A percentile compares a stretch with the other conserved stretches of the same genome.
phyloP scores from a whole-genome alignment of 345 rosid species.

The Stellera chamaejasme region DNA sequence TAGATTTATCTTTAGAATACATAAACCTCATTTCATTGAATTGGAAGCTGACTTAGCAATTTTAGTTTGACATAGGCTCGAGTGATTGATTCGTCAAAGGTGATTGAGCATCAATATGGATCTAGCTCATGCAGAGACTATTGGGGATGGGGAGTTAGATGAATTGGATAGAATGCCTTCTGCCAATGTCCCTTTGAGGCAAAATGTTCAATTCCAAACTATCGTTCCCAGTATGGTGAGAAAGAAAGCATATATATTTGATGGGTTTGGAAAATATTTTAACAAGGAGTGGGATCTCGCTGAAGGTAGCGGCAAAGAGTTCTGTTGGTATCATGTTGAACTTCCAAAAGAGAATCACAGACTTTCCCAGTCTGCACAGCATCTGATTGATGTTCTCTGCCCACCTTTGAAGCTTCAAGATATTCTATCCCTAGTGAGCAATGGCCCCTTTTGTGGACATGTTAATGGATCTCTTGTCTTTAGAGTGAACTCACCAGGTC shows the following conservation, averaged over 20 bases:
- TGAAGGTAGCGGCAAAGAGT: conserved; percentile 64
- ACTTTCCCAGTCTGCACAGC: conserved; percentile 73
- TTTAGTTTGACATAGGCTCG: conserved; percentile 8
- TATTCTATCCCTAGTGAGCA: conserved; percentile 86
- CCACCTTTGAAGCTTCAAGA: conserved; percentile 96
- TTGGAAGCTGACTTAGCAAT: conserved; percentile 1
- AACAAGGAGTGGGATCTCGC: conserved; percentile 78
- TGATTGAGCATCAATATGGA: conserved; percentile 34
- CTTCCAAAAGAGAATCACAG: conserved; percentile 80
- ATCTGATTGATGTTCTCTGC: conserved; percentile 81
- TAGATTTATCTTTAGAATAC: too few relatives aligned
- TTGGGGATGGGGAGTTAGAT: conserved; percentile 35
- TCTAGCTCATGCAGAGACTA: conserved; percentile 27
- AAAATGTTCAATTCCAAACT: conserved; percentile 10
- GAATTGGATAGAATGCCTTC: conserved; percentile 38
- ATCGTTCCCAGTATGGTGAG: conserved; percentile 62
- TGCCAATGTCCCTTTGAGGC: conserved; percentile 16
- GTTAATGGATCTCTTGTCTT: conserved; percentile 93
- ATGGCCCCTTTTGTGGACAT: conserved; percentile 87
- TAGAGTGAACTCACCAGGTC: conserved; percentile 94
- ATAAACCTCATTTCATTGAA: conserved; percentile 4
- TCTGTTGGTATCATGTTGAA: conserved; percentile 96
- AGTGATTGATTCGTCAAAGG: conserved; percentile 1
- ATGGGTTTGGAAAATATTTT: conserved; percentile 61
- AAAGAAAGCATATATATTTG: conserved; percentile 78